These are phyloP conservation scores for Botrytis hyacinthi DNA, from an alignment of 2,329 filamentous ascomycete genomes.

Conservation along the genomic window DNA sequence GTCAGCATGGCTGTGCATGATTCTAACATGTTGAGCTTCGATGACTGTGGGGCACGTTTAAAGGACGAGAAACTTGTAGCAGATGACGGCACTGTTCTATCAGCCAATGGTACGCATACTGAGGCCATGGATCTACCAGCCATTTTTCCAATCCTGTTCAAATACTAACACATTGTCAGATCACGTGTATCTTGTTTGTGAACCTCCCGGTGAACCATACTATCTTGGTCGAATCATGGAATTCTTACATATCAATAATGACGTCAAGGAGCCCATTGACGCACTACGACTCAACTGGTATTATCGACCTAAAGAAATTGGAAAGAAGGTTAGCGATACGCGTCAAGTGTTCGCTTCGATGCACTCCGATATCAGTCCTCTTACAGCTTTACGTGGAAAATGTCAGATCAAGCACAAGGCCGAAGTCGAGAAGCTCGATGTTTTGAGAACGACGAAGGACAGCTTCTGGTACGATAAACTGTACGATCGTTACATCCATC, in stretches of 20 bases:
- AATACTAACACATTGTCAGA: slow-evolving; percentile 47
- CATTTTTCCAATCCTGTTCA: not conserved
- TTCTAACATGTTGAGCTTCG: slow-evolving; percentile 88
- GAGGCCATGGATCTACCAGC: not conserved
- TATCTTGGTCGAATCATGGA: slow-evolving; percentile 98
- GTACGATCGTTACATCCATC: slow-evolving; percentile 97
- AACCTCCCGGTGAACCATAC: slow-evolving; percentile 96
- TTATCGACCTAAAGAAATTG: slow-evolving; percentile 94
- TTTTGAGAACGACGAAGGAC: slow-evolving; percentile 80
- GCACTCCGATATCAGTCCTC: slow-evolving; percentile 94
- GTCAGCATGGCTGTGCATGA: slow-evolving; percentile 46
- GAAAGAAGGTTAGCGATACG: slow-evolving; percentile 85
- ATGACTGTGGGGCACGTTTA: slow-evolving; percentile 64
- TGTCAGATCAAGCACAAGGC: slow-evolving; percentile 86
- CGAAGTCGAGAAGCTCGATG: slow-evolving; percentile 78
- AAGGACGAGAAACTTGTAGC: slow-evolving; percentile 78
- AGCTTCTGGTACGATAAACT: slow-evolving; percentile 97
- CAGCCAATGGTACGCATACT: slow-evolving; percentile 73
- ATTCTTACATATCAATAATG: slow-evolving; percentile 80
- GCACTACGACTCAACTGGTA: slow-evolving; percentile 96
- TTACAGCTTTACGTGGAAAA: slow-evolving; percentile 89
- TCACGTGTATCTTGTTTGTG: slow-evolving; percentile 94
- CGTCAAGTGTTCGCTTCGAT: slow-evolving; percentile 93
- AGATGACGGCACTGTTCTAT: slow-evolving; percentile 83
- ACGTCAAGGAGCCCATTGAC: slow-evolving; percentile 72